These are phyloP conservation scores for Chaetomiaceae sp. DNA, from an alignment of 2,329 filamentous ascomycete species.

Conservation along the genomic window DNA sequence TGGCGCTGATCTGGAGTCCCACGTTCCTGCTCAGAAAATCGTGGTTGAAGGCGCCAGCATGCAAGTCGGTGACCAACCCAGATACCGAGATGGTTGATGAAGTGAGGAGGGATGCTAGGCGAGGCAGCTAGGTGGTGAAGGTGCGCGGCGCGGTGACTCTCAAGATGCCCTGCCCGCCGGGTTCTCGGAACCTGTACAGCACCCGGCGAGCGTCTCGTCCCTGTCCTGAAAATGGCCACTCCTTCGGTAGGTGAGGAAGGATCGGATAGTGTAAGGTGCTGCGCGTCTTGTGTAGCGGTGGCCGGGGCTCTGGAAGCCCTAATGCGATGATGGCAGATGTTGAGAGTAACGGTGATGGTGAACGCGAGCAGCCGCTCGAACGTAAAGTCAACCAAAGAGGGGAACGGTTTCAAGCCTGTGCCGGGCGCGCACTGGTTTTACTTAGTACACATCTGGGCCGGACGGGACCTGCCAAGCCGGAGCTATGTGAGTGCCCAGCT, in stretches of 20 bases:
- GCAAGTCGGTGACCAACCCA: background rate
- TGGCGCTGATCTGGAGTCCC: constrained; percentile 19
- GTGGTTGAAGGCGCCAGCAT: constrained; percentile 5
- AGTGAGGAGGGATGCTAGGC: too few species aligned
- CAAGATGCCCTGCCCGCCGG: constrained; percentile 9
- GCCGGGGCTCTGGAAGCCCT: too few species aligned
- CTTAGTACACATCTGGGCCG: too few species aligned
- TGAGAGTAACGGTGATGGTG: background rate
- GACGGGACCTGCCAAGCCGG: too few species aligned
- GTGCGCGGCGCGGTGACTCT: background rate
- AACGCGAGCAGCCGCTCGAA: constrained; percentile 9
- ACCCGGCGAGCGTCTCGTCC: constrained; percentile 8
- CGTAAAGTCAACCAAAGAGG: constrained; percentile 10
- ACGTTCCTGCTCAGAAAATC: constrained; percentile 6
- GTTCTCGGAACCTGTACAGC: constrained; percentile 3
- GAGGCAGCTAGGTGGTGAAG: too few species aligned
- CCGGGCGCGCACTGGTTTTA: constrained; percentile 19
- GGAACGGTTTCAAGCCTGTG: constrained; percentile 2
- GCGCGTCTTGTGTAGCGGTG: too few species aligned
- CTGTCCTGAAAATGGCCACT: background rate
- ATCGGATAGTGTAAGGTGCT: too few species aligned
- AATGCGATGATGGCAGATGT: background rate
- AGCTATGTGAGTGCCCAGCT: constrained; percentile 5
- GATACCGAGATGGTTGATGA: background rate
- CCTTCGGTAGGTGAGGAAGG: background rate